Base-by-base conservation (phyloP, 73 alveolate genomes). In the Breviolum minutum region DNA sequence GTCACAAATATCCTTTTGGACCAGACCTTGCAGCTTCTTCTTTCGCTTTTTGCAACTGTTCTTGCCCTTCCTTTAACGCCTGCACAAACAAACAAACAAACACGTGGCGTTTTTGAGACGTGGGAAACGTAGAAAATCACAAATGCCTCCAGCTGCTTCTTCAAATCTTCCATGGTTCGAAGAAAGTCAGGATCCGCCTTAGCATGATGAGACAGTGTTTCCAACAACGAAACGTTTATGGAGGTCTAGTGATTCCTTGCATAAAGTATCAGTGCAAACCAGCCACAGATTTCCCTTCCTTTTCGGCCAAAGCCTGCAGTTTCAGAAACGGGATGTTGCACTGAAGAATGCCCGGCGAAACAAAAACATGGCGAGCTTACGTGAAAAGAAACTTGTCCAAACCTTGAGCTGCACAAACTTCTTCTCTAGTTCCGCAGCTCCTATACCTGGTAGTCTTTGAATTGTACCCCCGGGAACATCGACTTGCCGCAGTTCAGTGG, bases 121-220 rank as follows among this genome's bases (percentile, higher is more conserved):
- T 68, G n/a, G n/a, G 54, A 40, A 40, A 40, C 54, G 54, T 0
- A 40, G 26, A 17, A 5, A 12, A 22, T 11, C 74, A n/a, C 13
- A 71, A 12, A 5, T n/a, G 82, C 96, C 96, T 89, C 69, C 54
- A 89, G 87, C 63, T 89, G 96, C 86, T 89, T 22, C 85, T 89
- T 73, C 12, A 89, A 54, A 32, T 29, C 70, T 13, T 32, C 62
- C 60, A 48, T 17, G 61, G 48, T 68, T 27, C 64, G 70, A 20
- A 26, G 96, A 30, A 70, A 22, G 48, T 89, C 87, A 17, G 87
- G 70, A 70, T 89, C 96, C 22, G 11, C 96, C 96, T 89, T 60
- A 9, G n/a, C 3, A 10, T 24, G 83, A 24, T 32, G 32, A 19
- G 20, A 1, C 20, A 73, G 32, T 24, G 32, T 19, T 14, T 73